phyloP scores from a whole-genome alignment of 164 flowering plant species.

The Liriodendron chinense region DNA sequence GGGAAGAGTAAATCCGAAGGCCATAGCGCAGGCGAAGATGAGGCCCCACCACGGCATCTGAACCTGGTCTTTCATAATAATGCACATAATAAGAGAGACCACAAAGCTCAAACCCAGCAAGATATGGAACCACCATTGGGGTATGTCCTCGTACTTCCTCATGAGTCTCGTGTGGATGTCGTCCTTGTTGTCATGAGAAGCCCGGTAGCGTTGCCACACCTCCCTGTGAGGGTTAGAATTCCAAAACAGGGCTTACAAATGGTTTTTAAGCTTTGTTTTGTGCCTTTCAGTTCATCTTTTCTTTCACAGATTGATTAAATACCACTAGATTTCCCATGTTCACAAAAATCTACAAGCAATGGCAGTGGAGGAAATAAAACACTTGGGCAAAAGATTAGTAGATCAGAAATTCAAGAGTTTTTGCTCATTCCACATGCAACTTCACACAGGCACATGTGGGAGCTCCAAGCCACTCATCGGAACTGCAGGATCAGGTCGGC shows the following conservation, averaged over 20 bases:
- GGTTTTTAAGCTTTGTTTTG: too few species aligned
- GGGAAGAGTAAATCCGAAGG: slow-evolving; percentile 70
- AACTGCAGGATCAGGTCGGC: too few species aligned
- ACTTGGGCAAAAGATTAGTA: background rate
- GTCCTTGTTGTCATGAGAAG: slow-evolving; percentile 32
- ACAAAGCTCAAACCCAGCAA: slow-evolving; percentile 35
- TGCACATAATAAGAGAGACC: slow-evolving; percentile 57
- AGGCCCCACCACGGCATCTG: slow-evolving; percentile 96
- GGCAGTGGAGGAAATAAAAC: background rate
- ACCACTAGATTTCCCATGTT: too few species aligned
- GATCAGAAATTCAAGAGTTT: background rate
- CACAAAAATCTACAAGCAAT: background rate
- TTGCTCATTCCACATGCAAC: too few species aligned
- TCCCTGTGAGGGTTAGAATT: slow-evolving; percentile 35
- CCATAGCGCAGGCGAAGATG: slow-evolving; percentile 54
- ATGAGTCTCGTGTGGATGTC: slow-evolving; percentile 79
- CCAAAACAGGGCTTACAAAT: background rate
- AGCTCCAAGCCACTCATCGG: too few species aligned
- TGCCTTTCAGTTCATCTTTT: too few species aligned
- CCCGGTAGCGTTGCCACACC: slow-evolving; percentile 29
- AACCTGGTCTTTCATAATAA: slow-evolving; percentile 50
- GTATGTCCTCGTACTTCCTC: slow-evolving; percentile 65
- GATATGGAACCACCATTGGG: slow-evolving; percentile 66
- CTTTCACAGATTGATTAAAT: too few species aligned
- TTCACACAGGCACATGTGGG: too few species aligned